These are phyloP conservation scores for Pichia sp. DNA, from an alignment of 1,139 yeast genomes.

Conservation along the genomic window DNA sequence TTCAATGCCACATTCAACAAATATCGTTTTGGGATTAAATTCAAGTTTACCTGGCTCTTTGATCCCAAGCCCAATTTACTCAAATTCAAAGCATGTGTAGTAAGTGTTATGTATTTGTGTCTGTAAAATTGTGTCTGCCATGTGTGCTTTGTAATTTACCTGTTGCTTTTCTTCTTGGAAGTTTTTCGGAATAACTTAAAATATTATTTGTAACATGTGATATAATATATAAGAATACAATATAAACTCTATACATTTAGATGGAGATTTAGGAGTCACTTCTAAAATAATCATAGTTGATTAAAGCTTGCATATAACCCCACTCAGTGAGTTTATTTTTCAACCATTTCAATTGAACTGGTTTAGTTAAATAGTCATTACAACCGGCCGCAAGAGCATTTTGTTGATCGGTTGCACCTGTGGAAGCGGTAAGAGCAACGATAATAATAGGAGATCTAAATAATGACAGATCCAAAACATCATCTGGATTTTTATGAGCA, in stretches of 20 bases:
- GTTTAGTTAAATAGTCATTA: conserved; percentile 93
- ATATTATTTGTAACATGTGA: not conserved
- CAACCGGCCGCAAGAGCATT: conserved; percentile 96
- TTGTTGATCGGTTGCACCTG: conserved; percentile 79
- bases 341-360: conserved; percentile 91
- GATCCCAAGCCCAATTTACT: too few relatives aligned
- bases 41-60: too few relatives aligned
- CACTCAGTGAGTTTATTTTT: conserved; percentile 93
- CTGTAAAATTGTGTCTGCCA: too few relatives aligned
- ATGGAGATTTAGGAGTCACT: conserved; percentile 14
- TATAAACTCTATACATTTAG: too few relatives aligned
- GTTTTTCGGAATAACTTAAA: too few relatives aligned
- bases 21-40: too few relatives aligned
- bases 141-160: too few relatives aligned
- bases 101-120: too few relatives aligned
- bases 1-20: too few relatives aligned
- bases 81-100: too few relatives aligned
- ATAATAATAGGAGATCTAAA: conserved; percentile 91
- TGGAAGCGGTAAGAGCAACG: conserved; percentile 91
- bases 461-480: conserved; percentile 48
- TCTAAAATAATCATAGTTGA: conserved; percentile 80
- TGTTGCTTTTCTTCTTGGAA: too few relatives aligned
- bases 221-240: not conserved
- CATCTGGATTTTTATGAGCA: conserved; percentile 30
- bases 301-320: conserved; percentile 95